These are phyloP conservation scores for Mycena filopes DNA, from an alignment of 768 basidiomycete genomes.

Conservation along the genomic window DNA sequence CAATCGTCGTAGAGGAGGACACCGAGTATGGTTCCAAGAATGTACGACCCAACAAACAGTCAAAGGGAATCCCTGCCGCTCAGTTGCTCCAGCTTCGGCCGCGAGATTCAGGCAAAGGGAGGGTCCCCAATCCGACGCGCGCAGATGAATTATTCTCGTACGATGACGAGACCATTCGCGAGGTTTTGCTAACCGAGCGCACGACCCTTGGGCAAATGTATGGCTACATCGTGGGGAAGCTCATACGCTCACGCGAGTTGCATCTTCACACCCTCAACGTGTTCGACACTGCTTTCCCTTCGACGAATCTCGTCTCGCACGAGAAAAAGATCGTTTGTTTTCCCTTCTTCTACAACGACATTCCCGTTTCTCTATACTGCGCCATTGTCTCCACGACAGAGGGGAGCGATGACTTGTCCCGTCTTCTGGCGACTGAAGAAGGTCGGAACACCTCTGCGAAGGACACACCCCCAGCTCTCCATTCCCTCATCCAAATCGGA, in stretches of 20 bases:
- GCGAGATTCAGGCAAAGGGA: conserved; percentile 54
- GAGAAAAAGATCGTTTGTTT: conserved; percentile 68
- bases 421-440: conserved; percentile 58
- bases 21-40: conserved; percentile 61
- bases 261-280: conserved; percentile 65
- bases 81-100: conserved; percentile 48
- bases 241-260: conserved; percentile 69
- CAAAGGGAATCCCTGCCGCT: conserved; percentile 52
- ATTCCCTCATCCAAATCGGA: conserved; percentile 64
- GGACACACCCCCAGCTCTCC: conserved; percentile 63
- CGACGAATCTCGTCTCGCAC: conserved; percentile 59
- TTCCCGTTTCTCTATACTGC: conserved; percentile 74
- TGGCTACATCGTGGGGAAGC: conserved; percentile 78
- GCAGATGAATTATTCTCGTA: conserved; percentile 64
- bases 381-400: conserved; percentile 67
- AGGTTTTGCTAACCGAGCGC: conserved; percentile 74
- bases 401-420: conserved; percentile 66
- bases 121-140: conserved; percentile 54
- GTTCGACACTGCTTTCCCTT: conserved; percentile 53
- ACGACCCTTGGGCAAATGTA: conserved; percentile 78
- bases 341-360: conserved; percentile 69
- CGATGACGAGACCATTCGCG: conserved; percentile 65
- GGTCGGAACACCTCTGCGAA: conserved; percentile 61
- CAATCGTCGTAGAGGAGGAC: conserved; percentile 62
- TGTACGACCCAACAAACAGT: conserved; percentile 24